Conservation (phyloP, 257 asterid species). For the Paraleonurus japonicus region DNA sequence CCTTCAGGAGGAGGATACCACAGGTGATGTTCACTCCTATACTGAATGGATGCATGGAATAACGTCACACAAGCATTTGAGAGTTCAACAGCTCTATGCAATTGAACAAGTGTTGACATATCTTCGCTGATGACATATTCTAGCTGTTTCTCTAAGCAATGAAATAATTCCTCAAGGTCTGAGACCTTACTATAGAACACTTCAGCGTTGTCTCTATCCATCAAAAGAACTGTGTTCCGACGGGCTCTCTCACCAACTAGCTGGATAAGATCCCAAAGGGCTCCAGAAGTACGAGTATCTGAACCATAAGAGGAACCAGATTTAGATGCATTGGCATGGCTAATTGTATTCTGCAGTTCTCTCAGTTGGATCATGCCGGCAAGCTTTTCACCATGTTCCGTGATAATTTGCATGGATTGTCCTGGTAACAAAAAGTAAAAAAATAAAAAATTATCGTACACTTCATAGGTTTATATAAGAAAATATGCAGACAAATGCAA, state of each 20-base stretch:
- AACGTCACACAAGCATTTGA: constrained; percentile 76
- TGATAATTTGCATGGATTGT: constrained; percentile 71
- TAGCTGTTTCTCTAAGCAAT: constrained; percentile 77
- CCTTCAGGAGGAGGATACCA: constrained; percentile 94
- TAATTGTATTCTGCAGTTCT: constrained; percentile 64
- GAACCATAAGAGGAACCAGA: constrained; percentile 52
- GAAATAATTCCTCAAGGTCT: constrained; percentile 78
- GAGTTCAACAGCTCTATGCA: constrained; percentile 79
- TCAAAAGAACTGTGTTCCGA: constrained; percentile 80
- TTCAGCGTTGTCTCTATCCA: constrained; percentile 98
- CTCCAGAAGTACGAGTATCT: constrained; percentile 61
- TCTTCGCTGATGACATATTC: constrained; percentile 51
- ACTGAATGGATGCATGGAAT: constrained; percentile 61
- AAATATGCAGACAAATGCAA: not conserved
- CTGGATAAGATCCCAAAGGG: constrained; percentile 97
- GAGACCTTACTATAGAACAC: constrained; percentile 94
- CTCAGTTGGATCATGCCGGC: constrained; percentile 80
- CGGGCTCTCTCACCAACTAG: constrained; percentile 93
- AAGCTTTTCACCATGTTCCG: constrained; percentile 97
- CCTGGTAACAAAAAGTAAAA: constrained; percentile 56
- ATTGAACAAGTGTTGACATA: constrained; percentile 56
- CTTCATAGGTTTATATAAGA: constrained; percentile 16
- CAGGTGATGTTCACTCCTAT: constrained; percentile 68
- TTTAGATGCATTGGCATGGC: constrained; percentile 58
- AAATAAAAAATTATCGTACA: constrained; percentile 21